Evolutionary conservation across 176 grass and related monocot genomes (phyloP).

Genomic region (Chloris gayana): DNA sequence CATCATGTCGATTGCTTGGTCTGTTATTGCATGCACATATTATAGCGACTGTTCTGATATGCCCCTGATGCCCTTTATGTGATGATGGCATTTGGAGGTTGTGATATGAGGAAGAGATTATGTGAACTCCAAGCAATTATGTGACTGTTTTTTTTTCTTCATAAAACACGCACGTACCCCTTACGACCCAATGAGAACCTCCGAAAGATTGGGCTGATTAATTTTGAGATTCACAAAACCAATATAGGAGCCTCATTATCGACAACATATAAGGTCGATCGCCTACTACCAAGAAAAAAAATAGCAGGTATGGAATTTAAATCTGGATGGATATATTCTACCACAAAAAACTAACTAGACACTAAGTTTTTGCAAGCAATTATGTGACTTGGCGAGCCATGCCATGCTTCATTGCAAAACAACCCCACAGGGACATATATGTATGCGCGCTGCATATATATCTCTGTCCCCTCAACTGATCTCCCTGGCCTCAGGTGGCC

Average conservation of each 20-base stretch:
- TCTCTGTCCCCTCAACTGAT: conserved; percentile 49
- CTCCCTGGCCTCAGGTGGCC: conserved; percentile 53
- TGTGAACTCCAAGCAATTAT: conserved; percentile 92
- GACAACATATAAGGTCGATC: too few species aligned
- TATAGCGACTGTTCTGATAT: conserved; percentile 46
- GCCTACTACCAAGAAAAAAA: too few species aligned
- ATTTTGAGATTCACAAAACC: too few species aligned
- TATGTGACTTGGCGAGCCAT: conserved; percentile 49
- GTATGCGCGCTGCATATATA: conserved; percentile 29
- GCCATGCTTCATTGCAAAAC: conserved; percentile 87
- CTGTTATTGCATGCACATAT: conserved; percentile 64
- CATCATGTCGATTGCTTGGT: conserved; percentile 24
- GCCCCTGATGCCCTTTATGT: conserved; percentile 15
- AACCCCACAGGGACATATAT: conserved; percentile 44
- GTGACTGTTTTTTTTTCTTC: background rate
- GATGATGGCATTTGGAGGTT: conserved; percentile 42
- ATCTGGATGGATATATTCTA: too few species aligned
- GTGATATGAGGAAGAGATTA: conserved; percentile 43
- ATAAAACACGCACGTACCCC: too few species aligned
- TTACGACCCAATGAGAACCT: background rate
- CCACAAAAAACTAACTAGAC: too few species aligned
- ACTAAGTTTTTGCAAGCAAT: conserved; percentile 28
- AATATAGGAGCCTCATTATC: too few species aligned
- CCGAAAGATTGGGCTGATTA: too few species aligned
- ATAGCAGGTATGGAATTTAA: too few species aligned